A percentile compares a stretch with the other conserved stretches of the same genome.
These are phyloP conservation scores for Hydnum rufescens DNA, from an alignment of 768 basidiomycete species.

Conservation along the genomic window DNA sequence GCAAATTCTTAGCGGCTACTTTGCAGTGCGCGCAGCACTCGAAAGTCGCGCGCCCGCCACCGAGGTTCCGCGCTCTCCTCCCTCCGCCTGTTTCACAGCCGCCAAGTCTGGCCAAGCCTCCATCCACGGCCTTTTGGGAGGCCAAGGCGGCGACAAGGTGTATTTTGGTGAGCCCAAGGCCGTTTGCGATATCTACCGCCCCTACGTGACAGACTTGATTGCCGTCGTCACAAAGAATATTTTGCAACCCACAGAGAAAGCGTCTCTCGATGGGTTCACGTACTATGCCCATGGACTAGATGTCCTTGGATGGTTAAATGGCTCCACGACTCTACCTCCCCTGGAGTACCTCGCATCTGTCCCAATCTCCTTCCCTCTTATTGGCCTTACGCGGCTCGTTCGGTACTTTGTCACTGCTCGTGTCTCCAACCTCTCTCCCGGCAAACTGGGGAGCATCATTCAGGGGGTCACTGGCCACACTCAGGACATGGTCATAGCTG, in stretches of 20 bases:
- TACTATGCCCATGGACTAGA: constrained; percentile 71
- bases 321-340: constrained; percentile 48
- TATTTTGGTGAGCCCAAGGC: constrained; percentile 91
- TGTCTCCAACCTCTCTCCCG: constrained; percentile 55
- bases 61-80: constrained; percentile 35
- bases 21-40: constrained; percentile 48
- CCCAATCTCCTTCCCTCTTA: constrained; percentile 86
- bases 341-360: constrained; percentile 77
- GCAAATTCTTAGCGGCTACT: constrained; percentile 61
- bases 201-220: constrained; percentile 64
- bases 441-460: constrained; percentile 54
- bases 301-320: constrained; percentile 66
- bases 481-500: constrained; percentile 90
- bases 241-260: constrained; percentile 43
- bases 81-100: constrained; percentile 50
- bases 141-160: constrained; percentile 94
- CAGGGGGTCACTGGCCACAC: constrained; percentile 91
- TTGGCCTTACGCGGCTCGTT: constrained; percentile 86
- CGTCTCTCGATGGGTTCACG: constrained; percentile 26
- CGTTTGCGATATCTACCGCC: constrained; percentile 79
- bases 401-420: constrained; percentile 76
- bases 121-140: constrained; percentile 87
- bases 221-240: constrained; percentile 40
- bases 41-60: constrained; percentile 33
- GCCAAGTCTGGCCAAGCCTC: constrained; percentile 42